Base-by-base conservation (phyloP, 1,284 basidiomycete species). In the Leccinum pachyderme region DNA sequence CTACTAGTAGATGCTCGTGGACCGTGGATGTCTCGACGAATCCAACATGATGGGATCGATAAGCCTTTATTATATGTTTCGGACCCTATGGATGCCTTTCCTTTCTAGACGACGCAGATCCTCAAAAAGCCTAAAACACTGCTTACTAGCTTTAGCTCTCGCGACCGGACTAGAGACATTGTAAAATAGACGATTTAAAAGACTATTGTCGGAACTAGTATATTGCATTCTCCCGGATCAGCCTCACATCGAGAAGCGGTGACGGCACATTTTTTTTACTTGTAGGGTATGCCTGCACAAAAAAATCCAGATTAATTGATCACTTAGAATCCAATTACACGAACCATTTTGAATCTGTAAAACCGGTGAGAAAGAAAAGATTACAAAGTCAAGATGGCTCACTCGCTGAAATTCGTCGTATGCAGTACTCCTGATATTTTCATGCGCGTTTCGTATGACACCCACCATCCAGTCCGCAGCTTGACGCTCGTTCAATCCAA, bases 321-420 rank as follows among this genome's bases (percentile, higher is more conserved):
- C 9, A 27, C 35, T 22, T 39, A 29, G 28, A 50, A 33, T 51
- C 11, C 47, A 1, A 48, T 49, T 18, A 47, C 47, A 62, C 70
- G 57, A 62, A 80, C 81, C 81, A 44, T 83, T 83, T 67, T 82
- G 81, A 54, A 82, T 65, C 81, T 83, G 56, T 50, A 11, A 12
- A 51, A 28, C 31, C 18, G 25, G 47, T 72, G 39, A 71, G 56
- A 9, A 24, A n/a, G 18, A 58, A n/a, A 41, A 35, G 3, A 27
- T 29, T 35, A 22, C 25, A 52, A 18, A 24, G 52, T 37, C 32
- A 53, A 43, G 33, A 56, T 13, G 7, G 72, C 87, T 70, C 57
- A 89, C 89, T 70, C 89, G 75, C 71, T 93, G 91, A 74, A 93
- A 97, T 65, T 94, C 92, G 67, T 98, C 96, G 69, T 98, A 98